Percentiles rank a stretch among this genome's conserved stretches.
Evolutionary conservation across 495 filamentous ascomycete species (phyloP).

Genomic region (Daldinia decipiens): DNA sequence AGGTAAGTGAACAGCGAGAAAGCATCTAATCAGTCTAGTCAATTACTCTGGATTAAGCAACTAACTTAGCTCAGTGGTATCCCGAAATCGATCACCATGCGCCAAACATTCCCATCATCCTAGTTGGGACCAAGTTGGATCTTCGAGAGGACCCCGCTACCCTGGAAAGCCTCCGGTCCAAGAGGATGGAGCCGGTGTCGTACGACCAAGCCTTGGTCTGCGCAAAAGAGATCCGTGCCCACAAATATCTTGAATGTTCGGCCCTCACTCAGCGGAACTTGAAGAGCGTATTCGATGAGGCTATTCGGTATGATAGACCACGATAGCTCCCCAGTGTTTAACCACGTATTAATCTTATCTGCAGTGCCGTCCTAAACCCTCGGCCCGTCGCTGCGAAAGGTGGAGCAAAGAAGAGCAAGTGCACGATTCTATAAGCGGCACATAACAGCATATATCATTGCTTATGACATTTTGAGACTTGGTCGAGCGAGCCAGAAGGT

Average conservation of each 20-base stretch:
- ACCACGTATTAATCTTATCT: slow-evolving; percentile 26
- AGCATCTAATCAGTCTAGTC: neutral
- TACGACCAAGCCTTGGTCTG: slow-evolving; percentile 87
- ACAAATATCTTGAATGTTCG: slow-evolving; percentile 98
- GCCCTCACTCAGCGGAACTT: slow-evolving; percentile 94
- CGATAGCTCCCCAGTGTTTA: neutral
- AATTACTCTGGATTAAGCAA: slow-evolving; percentile 1
- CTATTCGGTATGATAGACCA: slow-evolving; percentile 75
- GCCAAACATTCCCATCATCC: slow-evolving; percentile 92
- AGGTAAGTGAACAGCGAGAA: slow-evolving; percentile 64
- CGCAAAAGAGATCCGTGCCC: slow-evolving; percentile 90
- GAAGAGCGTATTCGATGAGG: slow-evolving; percentile 98
- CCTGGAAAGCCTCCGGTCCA: slow-evolving; percentile 76
- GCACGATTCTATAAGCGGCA: slow-evolving; percentile 72
- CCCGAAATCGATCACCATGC: slow-evolving; percentile 98
- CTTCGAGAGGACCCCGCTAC: slow-evolving; percentile 90
- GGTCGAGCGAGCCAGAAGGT: slow-evolving; percentile 42
- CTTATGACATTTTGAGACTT: slow-evolving; percentile 37
- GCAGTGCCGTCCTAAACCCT: slow-evolving; percentile 85
- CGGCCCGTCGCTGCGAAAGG: slow-evolving; percentile 67
- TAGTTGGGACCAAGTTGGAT: slow-evolving; percentile 98
- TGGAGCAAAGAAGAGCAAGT: slow-evolving; percentile 71
- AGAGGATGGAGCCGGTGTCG: slow-evolving; percentile 90
- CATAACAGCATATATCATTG: neutral
- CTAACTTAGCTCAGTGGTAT: slow-evolving; percentile 73